Base-by-base conservation (phyloP, 2,329 filamentous ascomycete species). In the Trichoderma asperellum region DNA sequence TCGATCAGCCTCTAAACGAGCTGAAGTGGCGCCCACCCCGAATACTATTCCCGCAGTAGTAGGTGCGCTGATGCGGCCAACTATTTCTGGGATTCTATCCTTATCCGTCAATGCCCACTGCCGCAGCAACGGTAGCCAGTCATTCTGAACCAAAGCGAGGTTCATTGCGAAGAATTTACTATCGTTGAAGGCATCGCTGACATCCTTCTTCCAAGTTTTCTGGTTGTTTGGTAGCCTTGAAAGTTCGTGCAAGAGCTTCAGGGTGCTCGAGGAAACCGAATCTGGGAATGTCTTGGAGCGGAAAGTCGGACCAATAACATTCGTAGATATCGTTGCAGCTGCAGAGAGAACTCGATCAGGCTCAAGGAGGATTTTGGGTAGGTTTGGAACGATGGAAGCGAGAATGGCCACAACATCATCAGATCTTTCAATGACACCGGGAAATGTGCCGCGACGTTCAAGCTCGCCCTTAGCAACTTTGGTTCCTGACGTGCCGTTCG, bases 41-140 rank as follows among this genome's bases (percentile, higher is more conserved):
- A 99, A 99, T 77, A 99, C 95, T 74, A 99, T 96, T 10, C 96
- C 96, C 0, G 96, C 96, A 16, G 94, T 95, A 1, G 94, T 93
- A 6, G 96, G 96, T 4, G 94, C 88, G 6, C 90, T 90, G 71
- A 99, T 87, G 24, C 93, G 91, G 47, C 87, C 85, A 10, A 98
- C 81, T 4, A 97, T 83, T 71, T 99, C 96, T 0, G 90, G 84
- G 81, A 99, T 87, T 58, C 92, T 89, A 68, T 97, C 94, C 80
- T 97, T 97, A 79, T 99, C 96, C 18, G 88, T 88, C 16, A 94
- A 82, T 4, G 89, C 87, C 92, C 94, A 97, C 77, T 97, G 93
- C 49, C 89, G 90, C 27, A 99, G 81, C 16, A 98, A 84, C 0
- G 91, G 89, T 70, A 97, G 85, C 96, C 96, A 98, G 73, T 90